Evolutionary conservation across 2,329 filamentous ascomycete genomes (phyloP).

Genomic region (Calonectria multiphialidica): DNA sequence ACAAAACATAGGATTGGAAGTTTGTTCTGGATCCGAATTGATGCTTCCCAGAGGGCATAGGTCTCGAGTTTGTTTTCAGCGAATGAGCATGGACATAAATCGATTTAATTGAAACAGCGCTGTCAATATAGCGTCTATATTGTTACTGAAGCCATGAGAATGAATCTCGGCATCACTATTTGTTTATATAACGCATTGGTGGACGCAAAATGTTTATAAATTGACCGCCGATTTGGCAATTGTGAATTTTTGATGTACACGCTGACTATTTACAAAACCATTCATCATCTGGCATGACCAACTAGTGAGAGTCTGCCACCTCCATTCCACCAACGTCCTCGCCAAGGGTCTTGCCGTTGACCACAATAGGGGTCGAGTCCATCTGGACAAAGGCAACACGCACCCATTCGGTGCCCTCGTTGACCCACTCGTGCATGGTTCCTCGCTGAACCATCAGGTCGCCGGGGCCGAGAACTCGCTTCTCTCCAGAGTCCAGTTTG

Average conservation of each 20-base stretch:
- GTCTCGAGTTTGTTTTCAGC: no score
- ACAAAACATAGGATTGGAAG: background rate
- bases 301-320: constrained; percentile 1
- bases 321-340: constrained; percentile 12
- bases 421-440: constrained; percentile 25
- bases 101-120: no score
- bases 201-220: background rate
- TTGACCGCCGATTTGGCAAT: background rate
- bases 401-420: constrained; percentile 8
- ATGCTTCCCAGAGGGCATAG: background rate
- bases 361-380: constrained; percentile 6
- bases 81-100: no score
- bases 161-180: no score
- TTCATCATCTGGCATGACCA: background rate
- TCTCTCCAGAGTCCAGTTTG: constrained; percentile 21
- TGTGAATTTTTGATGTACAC: background rate
- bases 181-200: no score
- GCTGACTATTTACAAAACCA: background rate
- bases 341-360: background rate
- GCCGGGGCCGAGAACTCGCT: background rate
- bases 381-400: constrained; percentile 8
- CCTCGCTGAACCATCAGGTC: constrained; percentile 24
- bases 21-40: background rate
- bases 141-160: no score
- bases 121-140: no score